A percentile compares a stretch with the other conserved stretches of the same genome.
Evolutionary conservation across 139 green algal species (phyloP).

Genomic region (Astrephomene gubernaculifera): DNA sequence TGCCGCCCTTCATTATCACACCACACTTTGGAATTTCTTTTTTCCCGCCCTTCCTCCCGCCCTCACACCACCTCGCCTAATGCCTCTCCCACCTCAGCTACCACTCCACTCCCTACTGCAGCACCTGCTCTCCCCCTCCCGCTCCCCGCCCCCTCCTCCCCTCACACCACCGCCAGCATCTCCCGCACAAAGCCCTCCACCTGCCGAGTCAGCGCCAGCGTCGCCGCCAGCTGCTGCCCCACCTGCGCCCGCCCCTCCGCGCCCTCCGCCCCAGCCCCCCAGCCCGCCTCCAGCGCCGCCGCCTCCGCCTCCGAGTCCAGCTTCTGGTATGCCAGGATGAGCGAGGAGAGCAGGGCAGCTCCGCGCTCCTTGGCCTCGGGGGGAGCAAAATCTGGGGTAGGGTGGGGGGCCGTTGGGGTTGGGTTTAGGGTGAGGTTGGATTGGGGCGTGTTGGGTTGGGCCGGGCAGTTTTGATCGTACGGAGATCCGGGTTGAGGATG

Average conservation of each 20-base stretch:
- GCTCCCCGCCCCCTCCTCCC: background rate
- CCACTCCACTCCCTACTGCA: too few relatives aligned
- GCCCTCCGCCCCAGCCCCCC: background rate
- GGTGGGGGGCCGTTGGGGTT: too few relatives aligned
- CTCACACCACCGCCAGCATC: constrained; percentile 1
- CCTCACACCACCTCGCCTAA: too few relatives aligned
- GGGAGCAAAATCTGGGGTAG: constrained; percentile 29
- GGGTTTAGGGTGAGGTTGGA: too few relatives aligned
- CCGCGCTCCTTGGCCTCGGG: constrained; percentile 6
- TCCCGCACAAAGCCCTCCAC: constrained; percentile 36
- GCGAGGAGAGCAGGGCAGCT: constrained; percentile 3
- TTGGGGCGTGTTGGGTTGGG: too few relatives aligned
- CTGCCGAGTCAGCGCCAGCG: constrained; percentile 3
- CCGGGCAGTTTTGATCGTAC: too few relatives aligned
- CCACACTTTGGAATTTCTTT: too few relatives aligned
- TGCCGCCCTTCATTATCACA: too few relatives aligned
- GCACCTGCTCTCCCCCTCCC: too few relatives aligned
- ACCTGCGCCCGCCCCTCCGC: background rate
- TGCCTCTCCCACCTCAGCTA: too few relatives aligned
- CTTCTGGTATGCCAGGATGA: constrained; percentile 43
- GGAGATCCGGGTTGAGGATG: too few relatives aligned
- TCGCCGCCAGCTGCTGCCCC: constrained; percentile 1
- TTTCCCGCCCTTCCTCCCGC: too few relatives aligned
- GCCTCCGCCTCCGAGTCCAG: constrained; percentile 31
- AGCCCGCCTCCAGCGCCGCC: constrained; percentile 11